A percentile compares a stretch with the other conserved stretches of the same genome.
Evolutionary conservation across 2,329 filamentous ascomycete genomes (phyloP).

Genomic region (Phyllosticta ampelicida): DNA sequence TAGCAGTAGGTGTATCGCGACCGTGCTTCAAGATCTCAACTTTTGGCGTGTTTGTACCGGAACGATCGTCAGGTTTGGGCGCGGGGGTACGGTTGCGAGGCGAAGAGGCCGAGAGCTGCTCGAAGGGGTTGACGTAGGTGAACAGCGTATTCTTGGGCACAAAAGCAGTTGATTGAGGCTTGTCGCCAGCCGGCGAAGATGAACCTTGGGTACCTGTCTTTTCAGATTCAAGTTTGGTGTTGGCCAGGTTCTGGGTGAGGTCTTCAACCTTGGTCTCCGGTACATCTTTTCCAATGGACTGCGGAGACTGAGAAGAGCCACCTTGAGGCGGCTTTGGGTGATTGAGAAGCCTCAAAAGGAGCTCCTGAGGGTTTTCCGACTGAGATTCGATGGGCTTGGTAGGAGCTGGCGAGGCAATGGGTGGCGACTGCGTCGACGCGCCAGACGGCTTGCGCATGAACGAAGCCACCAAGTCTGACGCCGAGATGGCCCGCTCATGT

Average conservation of each 20-base stretch:
- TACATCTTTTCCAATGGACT: slow-evolving; percentile 21
- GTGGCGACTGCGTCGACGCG: slow-evolving; percentile 20
- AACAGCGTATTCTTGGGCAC: slow-evolving; percentile 41
- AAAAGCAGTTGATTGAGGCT: slow-evolving; percentile 18
- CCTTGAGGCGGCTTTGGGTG: slow-evolving; percentile 46
- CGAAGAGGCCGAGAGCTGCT: slow-evolving; percentile 56
- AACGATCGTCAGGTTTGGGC: slow-evolving; percentile 26
- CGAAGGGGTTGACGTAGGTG: slow-evolving; percentile 63
- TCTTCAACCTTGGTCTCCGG: slow-evolving; percentile 34
- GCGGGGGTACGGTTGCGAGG: slow-evolving; percentile 46
- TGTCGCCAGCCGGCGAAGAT: slow-evolving; percentile 23
- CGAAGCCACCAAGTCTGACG: slow-evolving; percentile 47
- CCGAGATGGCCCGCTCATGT: slow-evolving; percentile 36
- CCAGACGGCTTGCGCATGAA: slow-evolving; percentile 39
- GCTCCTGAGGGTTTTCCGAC: slow-evolving; percentile 63
- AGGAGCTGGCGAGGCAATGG: slow-evolving; percentile 22
- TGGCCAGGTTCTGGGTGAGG: slow-evolving; percentile 34
- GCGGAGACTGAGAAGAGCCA: slow-evolving; percentile 19
- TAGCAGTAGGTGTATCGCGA: slow-evolving; percentile 27
- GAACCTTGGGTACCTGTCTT: slow-evolving; percentile 21
- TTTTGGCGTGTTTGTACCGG: slow-evolving; percentile 20
- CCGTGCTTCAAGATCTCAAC: slow-evolving; percentile 37
- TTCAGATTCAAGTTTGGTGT: slow-evolving; percentile 29
- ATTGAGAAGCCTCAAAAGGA: slow-evolving; percentile 76
- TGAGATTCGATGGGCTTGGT: slow-evolving; percentile 18